A percentile compares a stretch with the other conserved stretches of the same genome.
Evolutionary conservation across 2,329 filamentous ascomycete species (phyloP).

Genomic region (Penicillium carneum): DNA sequence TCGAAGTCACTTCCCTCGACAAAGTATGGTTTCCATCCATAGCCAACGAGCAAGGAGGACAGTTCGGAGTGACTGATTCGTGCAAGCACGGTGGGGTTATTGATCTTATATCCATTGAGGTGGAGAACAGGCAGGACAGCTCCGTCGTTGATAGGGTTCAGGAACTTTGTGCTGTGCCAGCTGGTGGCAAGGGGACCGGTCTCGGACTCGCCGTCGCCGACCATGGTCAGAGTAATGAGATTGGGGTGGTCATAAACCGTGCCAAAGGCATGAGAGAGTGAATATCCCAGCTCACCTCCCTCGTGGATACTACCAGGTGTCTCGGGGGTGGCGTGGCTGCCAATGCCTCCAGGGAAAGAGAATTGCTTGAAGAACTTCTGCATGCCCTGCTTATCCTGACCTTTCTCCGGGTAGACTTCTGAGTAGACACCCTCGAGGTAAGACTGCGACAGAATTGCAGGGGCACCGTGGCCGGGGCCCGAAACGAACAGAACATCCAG

Average conservation of each 20-base stretch:
- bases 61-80: slow-evolving; percentile 78
- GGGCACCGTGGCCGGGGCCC: slow-evolving; percentile 79
- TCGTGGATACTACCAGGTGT: slow-evolving; percentile 80
- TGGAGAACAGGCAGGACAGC: slow-evolving; percentile 79
- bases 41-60: slow-evolving; percentile 72
- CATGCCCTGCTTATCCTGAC: slow-evolving; percentile 72
- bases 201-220: slow-evolving; percentile 82
- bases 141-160: slow-evolving; percentile 79
- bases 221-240: slow-evolving; percentile 77
- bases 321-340: slow-evolving; percentile 79
- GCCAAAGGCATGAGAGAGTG: slow-evolving; percentile 79
- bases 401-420: slow-evolving; percentile 77
- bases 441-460: slow-evolving; percentile 75
- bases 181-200: slow-evolving; percentile 79
- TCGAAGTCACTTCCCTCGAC: slow-evolving; percentile 77
- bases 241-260: slow-evolving; percentile 77
- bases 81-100: slow-evolving; percentile 76
- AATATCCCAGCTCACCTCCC: slow-evolving; percentile 82
- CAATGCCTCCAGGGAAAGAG: slow-evolving; percentile 80
- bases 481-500: slow-evolving; percentile 76
- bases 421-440: slow-evolving; percentile 80
- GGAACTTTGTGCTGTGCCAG: slow-evolving; percentile 83
- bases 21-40: slow-evolving; percentile 81
- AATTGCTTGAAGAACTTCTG: slow-evolving; percentile 82
- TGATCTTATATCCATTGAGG: slow-evolving; percentile 85